These are phyloP conservation scores for Mortierella sp. DNA, from an alignment of 371 early-diverging fungal genomes.

Conservation along the genomic window DNA sequence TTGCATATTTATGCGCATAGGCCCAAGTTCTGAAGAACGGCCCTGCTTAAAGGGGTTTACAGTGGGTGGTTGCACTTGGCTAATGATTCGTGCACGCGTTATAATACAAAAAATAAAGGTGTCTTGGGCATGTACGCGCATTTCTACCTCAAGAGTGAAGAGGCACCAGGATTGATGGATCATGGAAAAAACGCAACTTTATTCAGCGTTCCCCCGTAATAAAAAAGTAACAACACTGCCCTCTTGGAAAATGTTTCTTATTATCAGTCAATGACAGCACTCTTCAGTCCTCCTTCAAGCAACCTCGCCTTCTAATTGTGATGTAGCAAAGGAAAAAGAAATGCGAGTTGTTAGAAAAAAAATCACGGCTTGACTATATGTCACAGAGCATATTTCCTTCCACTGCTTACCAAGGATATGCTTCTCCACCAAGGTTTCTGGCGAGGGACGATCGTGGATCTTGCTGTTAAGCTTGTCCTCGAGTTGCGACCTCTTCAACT, in stretches of 20 bases:
- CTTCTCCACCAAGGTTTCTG: constrained; percentile 68
- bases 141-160: too few species aligned
- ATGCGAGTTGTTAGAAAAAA: not conserved
- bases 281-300: constrained; percentile 3
- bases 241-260: not conserved
- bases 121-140: too few species aligned
- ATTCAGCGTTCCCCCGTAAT: too few species aligned
- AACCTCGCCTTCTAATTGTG: constrained; percentile 18
- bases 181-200: too few species aligned
- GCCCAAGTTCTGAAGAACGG: constrained; percentile 18
- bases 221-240: not conserved
- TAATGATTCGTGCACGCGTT: too few species aligned
- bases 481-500: constrained; percentile 64
- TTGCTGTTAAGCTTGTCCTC: constrained; percentile 72
- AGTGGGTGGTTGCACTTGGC: too few species aligned
- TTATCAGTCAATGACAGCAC: too few species aligned
- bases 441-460: constrained; percentile 72
- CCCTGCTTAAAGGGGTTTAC: constrained; percentile 8
- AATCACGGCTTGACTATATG: too few species aligned
- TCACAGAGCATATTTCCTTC: too few species aligned
- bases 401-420: constrained; percentile 70
- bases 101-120: too few species aligned
- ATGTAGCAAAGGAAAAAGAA: not conserved
- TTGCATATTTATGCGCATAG: not conserved
- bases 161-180: too few species aligned